Base-by-base conservation (phyloP, 768 basidiomycete genomes). In the Trametes villosa region DNA sequence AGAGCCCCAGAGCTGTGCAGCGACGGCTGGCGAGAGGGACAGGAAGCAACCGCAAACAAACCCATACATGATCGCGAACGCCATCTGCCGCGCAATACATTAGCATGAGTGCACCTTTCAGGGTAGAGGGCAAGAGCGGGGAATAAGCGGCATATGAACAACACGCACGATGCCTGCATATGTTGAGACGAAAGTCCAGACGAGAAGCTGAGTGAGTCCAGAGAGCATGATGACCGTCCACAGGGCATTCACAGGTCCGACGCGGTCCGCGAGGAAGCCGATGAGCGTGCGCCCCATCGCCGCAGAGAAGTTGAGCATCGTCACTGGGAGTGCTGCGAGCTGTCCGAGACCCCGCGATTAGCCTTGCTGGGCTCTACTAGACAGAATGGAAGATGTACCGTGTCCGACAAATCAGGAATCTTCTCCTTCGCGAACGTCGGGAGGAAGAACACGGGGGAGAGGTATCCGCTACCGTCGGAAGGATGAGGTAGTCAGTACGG, bases 221-320 rank as follows among this genome's bases (percentile, higher is more conserved):
- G 75, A 74, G 33, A 76, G 57, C 48, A 71, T 60, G 62, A 78
- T 69, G 34, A 70, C 66, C n/a, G 73, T 45, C 52, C 77, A 74
- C 60, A 79, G 71, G 42, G 77, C 70, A 65, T 80, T 80, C 41
- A 75, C 70, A 17, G 76, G 72, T 4, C 79, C 79, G 45, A 79
- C 60, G 18, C 67, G 63, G 64, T 80, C 79, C 6, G 75, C 72
- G n/a, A 74, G 42, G 55, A 72, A 71, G 1, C 79, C 79, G 47
- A 76, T 73, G 24, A 68, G 51, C 33, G 75, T 73, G 50, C 78
- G 64, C 1, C 66, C 66, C 33, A 50, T 46, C 6, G 60, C 66
- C 17, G 66, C 63, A 49, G 66, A 61, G 38, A 67, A 29, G 51
- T 67, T 65, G 44, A 67, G 61, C 48, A 67, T 56, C 18, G 66